Percentiles rank a stretch among this genome's conserved stretches.
phyloP scores from a whole-genome alignment of 345 rosid species.

The Lepidium sativum region DNA sequence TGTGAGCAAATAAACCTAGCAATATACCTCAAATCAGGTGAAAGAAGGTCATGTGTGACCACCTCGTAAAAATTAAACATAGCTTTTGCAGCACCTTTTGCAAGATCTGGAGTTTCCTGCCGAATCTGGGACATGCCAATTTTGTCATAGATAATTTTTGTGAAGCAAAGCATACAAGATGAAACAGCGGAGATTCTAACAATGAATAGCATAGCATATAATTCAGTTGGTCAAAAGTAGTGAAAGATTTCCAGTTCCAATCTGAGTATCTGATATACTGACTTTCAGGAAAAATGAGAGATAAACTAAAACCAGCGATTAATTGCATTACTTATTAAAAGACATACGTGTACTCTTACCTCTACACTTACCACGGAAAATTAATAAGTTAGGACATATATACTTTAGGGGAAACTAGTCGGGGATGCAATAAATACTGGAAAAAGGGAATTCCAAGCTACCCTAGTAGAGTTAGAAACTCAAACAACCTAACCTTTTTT shows the following conservation, averaged over 20 bases:
- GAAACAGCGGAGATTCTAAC: constrained; percentile 8
- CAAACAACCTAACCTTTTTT: neutral
- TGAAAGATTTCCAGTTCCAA: constrained; percentile 5
- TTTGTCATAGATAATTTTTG: constrained; percentile 11
- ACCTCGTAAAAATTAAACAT: constrained; percentile 68
- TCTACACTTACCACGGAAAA: neutral
- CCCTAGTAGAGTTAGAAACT: neutral
- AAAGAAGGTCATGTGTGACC: constrained; percentile 83
- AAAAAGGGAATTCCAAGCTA: neutral
- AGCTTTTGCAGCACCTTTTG: constrained; percentile 88
- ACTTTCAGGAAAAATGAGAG: neutral
- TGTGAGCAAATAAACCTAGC: neutral
- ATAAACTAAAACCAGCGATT: neutral
- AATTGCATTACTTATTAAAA: neutral
- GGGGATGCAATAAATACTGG: neutral
- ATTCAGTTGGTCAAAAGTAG: neutral
- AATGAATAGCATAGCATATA: neutral
- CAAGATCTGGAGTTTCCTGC: constrained; percentile 58
- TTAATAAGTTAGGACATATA: neutral
- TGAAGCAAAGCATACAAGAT: constrained; percentile 10
- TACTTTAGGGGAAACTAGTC: neutral
- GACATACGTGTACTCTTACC: neutral
- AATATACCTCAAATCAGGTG: constrained; percentile 70
- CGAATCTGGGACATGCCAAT: constrained; percentile 55
- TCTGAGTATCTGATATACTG: neutral